Percentiles rank a stretch among this genome's conserved stretches.
These are phyloP conservation scores for Curvularia sp. DNA, from an alignment of 2,329 filamentous ascomycete genomes.

Conservation along the genomic window DNA sequence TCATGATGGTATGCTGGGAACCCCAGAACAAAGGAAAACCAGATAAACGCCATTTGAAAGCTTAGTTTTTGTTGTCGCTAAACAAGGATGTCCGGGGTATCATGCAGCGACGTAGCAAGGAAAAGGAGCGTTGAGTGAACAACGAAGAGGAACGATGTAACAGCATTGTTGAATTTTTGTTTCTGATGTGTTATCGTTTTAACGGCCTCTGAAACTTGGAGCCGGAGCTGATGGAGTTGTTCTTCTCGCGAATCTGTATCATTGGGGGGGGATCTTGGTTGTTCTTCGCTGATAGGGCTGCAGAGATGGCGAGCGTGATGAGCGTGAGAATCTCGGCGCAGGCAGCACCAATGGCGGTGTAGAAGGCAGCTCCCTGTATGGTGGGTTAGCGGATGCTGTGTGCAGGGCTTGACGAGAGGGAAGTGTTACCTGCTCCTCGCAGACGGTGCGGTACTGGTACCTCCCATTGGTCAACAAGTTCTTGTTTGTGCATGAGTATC, in stretches of 20 bases:
- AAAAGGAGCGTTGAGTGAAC: conserved; percentile 3
- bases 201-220: conserved; percentile 26
- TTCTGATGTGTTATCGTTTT: conserved; percentile 18
- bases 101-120: conserved; percentile 32
- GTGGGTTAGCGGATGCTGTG: conserved; percentile 23
- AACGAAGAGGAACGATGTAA: conserved; percentile 2
- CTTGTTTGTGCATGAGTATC: conserved; percentile 46
- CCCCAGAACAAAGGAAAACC: conserved; percentile 5
- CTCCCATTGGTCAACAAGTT: conserved; percentile 46
- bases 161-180: conserved; percentile 5
- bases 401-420: not conserved
- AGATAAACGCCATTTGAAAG: conserved; percentile 17
- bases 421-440: conserved; percentile 45
- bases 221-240: conserved; percentile 33
- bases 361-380: conserved; percentile 45
- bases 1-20: conserved; percentile 3
- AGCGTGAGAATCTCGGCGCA: conserved; percentile 42
- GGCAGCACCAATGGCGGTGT: conserved; percentile 45
- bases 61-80: conserved; percentile 19
- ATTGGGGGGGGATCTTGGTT: conserved; percentile 31
- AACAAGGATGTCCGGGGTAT: conserved; percentile 34
- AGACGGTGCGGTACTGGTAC: conserved; percentile 48
- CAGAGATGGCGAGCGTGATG: conserved; percentile 42
- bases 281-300: conserved; percentile 36
- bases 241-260: conserved; percentile 38